A percentile compares a stretch with the other conserved stretches of the same genome.
Evolutionary conservation across 202 grass and related monocot species (phyloP).

Genomic region (Schoenoplectus tabernaemontani): DNA sequence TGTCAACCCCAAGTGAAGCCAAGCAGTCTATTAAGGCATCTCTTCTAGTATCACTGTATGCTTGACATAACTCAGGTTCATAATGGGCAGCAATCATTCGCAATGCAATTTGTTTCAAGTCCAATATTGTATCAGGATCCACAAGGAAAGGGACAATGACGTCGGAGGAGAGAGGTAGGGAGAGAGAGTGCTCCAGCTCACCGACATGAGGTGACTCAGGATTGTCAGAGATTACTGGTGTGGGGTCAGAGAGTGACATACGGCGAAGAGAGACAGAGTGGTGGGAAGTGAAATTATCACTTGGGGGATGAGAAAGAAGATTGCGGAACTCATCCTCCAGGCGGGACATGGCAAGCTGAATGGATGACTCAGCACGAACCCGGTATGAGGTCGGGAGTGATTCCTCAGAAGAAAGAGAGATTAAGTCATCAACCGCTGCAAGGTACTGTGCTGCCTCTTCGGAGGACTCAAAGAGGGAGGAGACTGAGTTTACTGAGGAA

Average conservation of each 20-base stretch:
- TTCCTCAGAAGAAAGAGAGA: constrained; percentile 3
- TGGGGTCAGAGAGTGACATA: constrained; percentile 49
- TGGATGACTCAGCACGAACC: constrained; percentile 40
- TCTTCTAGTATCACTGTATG: constrained; percentile 56
- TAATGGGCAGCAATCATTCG: constrained; percentile 71
- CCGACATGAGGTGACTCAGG: constrained; percentile 30
- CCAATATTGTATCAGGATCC: constrained; percentile 27
- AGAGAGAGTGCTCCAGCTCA: constrained; percentile 32
- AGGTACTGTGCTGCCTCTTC: constrained; percentile 49
- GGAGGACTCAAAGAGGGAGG: constrained; percentile 33
- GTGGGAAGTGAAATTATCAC: constrained; percentile 26
- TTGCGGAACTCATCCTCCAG: constrained; percentile 91
- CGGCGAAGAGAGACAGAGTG: constrained; percentile 62
- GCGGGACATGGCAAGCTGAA: constrained; percentile 87
- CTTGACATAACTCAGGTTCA: constrained; percentile 59
- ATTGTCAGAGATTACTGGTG: constrained; percentile 40
- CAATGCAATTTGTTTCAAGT: constrained; percentile 52
- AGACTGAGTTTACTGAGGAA: constrained; percentile 29
- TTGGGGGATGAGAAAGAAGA: constrained; percentile 39
- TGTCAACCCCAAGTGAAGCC: constrained; percentile 54
- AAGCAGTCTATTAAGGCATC: constrained; percentile 75
- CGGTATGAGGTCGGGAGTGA: constrained; percentile 21
- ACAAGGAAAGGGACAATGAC: constrained; percentile 56
- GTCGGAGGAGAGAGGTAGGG: constrained; percentile 38
- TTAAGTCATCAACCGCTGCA: constrained; percentile 33